Conservation (phyloP, 2,329 filamentous ascomycete species). For the Cryoendolithus antarcticus region DNA sequence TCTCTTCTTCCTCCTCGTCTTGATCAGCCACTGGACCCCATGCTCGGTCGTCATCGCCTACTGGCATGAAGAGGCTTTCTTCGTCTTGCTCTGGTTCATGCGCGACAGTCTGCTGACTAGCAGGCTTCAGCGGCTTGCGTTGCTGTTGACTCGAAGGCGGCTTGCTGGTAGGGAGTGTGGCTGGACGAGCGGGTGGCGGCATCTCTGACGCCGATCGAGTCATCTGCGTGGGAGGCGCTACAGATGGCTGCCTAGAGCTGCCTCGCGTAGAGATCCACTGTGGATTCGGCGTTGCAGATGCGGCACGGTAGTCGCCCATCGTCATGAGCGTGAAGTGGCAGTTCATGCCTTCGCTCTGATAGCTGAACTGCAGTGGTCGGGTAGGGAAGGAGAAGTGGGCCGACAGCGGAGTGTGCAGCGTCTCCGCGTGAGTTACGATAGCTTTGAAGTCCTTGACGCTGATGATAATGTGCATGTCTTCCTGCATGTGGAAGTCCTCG, state of each 20-base stretch:
- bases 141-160: slow-evolving; percentile 19
- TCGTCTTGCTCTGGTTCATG: slow-evolving; percentile 48
- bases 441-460: slow-evolving; percentile 75
- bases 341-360: slow-evolving; percentile 53
- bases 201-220: slow-evolving; percentile 22
- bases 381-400: slow-evolving; percentile 60
- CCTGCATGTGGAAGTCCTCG: slow-evolving; percentile 59
- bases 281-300: slow-evolving; percentile 23
- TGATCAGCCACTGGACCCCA: slow-evolving; percentile 64
- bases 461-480: slow-evolving; percentile 66
- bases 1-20: slow-evolving; percentile 51
- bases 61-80: slow-evolving; percentile 59
- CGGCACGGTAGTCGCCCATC: slow-evolving; percentile 47
- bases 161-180: slow-evolving; percentile 21
- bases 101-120: slow-evolving; percentile 24
- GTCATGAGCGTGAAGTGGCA: slow-evolving; percentile 78
- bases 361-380: slow-evolving; percentile 60
- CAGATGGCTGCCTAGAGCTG: slow-evolving; percentile 14
- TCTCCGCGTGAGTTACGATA: slow-evolving; percentile 63
- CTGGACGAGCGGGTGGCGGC: slow-evolving; percentile 28
- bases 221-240: slow-evolving; percentile 7
- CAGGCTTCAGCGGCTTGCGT: slow-evolving; percentile 13
- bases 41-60: slow-evolving; percentile 52
- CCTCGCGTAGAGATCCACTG: slow-evolving; percentile 27
- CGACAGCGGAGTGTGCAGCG: slow-evolving; percentile 52